Conservation (phyloP, 2,329 filamentous ascomycete genomes). For the Didymella exigua region DNA sequence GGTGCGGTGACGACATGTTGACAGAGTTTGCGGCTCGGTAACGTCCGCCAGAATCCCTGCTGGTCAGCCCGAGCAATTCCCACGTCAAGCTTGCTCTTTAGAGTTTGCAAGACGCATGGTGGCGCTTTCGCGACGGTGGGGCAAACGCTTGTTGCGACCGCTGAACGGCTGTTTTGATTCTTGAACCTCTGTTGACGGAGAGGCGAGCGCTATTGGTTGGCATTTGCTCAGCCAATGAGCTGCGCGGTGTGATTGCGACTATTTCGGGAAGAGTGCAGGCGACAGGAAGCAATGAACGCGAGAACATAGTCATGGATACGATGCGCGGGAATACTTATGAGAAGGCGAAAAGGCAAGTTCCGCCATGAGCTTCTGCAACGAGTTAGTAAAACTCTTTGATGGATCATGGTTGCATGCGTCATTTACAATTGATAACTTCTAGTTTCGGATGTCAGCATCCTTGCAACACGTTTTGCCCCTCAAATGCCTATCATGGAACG, state of each 20-base stretch:
- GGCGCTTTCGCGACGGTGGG: constrained; percentile 1
- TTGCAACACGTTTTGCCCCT: constrained; percentile 4
- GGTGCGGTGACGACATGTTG: constrained; percentile 1
- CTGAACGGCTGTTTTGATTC: constrained; percentile 1
- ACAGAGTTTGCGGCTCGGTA: constrained; percentile 8
- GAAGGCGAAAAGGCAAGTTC: constrained; percentile 12
- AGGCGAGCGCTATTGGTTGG: background rate
- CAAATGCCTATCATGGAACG: background rate
- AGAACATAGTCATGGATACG: constrained; percentile 1
- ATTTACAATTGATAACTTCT: background rate
- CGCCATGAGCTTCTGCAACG: background rate
- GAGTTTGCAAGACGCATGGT: constrained; percentile 9
- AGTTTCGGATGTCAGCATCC: constrained; percentile 9
- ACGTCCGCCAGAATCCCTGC: constrained; percentile 8
- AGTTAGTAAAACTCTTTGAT: background rate
- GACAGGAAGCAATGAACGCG: background rate
- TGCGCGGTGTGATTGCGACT: background rate
- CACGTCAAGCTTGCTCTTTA: constrained; percentile 8
- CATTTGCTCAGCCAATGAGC: background rate
- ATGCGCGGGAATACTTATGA: background rate
- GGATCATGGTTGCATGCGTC: constrained; percentile 4
- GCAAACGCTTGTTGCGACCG: constrained; percentile 7
- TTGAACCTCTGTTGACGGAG: background rate
- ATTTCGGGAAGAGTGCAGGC: background rate
- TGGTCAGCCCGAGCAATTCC: constrained; percentile 4